phyloP scores from a whole-genome alignment of 805 yeast species.

The Candida fluviatilis region DNA sequence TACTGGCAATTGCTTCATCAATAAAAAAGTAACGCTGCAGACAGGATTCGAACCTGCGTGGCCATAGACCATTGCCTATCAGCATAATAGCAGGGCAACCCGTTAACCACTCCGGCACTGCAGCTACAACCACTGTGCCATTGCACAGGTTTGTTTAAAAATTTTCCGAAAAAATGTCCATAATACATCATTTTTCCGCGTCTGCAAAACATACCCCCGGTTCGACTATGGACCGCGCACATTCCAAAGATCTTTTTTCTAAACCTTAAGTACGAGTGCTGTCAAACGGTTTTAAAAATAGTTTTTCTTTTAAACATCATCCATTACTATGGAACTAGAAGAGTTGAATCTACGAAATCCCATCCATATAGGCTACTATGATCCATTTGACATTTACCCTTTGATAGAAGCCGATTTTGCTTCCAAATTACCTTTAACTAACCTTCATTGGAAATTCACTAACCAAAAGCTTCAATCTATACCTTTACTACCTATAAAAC shows the following conservation, averaged over 20 bases:
- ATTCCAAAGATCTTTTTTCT: too few relatives aligned
- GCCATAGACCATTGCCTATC: slow-evolving; percentile 46
- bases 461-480: slow-evolving; percentile 56
- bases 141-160: neutral
- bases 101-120: slow-evolving; percentile 95
- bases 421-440: slow-evolving; percentile 51
- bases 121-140: slow-evolving; percentile 22
- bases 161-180: neutral
- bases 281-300: neutral
- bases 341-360: slow-evolving; percentile 11
- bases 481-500: slow-evolving; percentile 49
- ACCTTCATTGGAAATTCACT: slow-evolving; percentile 63
- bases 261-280: too few relatives aligned
- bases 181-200: too few relatives aligned
- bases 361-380: slow-evolving; percentile 57
- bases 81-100: slow-evolving; percentile 76
- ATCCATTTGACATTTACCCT: slow-evolving; percentile 63
- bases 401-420: slow-evolving; percentile 40
- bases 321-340: slow-evolving; percentile 6
- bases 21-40: slow-evolving; percentile 77
- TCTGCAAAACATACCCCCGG: too few relatives aligned
- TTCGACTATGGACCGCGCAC: too few relatives aligned
- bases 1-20: neutral
- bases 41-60: slow-evolving; percentile 99
- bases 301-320: neutral